Conservation (phyloP, 176 grass and related monocot species). For the Puya raimondii region DNA sequence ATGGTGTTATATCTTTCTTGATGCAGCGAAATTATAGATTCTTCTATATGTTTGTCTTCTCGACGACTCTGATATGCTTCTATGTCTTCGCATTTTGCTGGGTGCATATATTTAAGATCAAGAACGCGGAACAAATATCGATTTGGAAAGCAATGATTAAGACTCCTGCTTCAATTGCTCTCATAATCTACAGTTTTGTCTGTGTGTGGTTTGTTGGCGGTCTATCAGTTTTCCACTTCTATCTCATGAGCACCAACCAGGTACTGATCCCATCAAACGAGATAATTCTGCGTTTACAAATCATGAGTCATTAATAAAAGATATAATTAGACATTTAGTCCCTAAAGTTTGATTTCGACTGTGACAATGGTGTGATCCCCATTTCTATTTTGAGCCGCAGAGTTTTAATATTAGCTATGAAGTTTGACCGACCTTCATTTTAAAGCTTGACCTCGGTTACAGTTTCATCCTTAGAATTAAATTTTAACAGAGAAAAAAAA, state of each 20-base stretch:
- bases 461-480: too few species aligned
- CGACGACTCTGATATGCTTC: constrained; percentile 70
- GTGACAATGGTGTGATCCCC: too few species aligned
- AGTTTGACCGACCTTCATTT: too few species aligned
- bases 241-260: constrained; percentile 92
- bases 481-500: too few species aligned
- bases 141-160: constrained; percentile 89
- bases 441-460: too few species aligned
- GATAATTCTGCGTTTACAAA: constrained; percentile 6
- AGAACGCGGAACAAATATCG: constrained; percentile 47
- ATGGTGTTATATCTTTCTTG: constrained; percentile 9
- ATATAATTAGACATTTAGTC: too few species aligned
- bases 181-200: constrained; percentile 86
- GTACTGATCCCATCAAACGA: constrained; percentile 25
- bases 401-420: too few species aligned
- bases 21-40: constrained; percentile 92
- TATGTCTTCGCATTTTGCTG: constrained; percentile 88
- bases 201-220: constrained; percentile 93
- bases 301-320: background rate
- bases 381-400: too few species aligned
- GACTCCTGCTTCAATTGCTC: constrained; percentile 65
- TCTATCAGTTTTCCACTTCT: constrained; percentile 86
- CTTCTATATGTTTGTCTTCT: constrained; percentile 99
- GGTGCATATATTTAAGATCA: constrained; percentile 86
- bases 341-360: too few species aligned